A percentile compares a stretch with the other conserved stretches of the same genome.
Evolutionary conservation across 2,329 filamentous ascomycete species (phyloP).

Genomic region (Drechslera avenae): DNA sequence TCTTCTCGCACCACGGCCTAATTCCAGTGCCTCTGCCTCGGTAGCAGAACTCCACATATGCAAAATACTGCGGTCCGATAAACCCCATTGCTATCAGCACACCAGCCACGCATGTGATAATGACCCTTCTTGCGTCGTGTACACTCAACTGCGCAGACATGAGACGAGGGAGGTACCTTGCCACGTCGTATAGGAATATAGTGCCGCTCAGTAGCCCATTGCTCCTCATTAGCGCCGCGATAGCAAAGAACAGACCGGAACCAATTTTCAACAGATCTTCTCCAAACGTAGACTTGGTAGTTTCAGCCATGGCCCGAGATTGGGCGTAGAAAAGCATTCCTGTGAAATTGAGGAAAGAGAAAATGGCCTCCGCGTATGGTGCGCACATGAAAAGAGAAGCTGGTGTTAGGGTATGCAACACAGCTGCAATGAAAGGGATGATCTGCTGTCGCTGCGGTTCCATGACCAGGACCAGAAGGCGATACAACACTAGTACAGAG

Average conservation of each 20-base stretch:
- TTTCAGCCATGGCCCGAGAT: slow-evolving; percentile 25
- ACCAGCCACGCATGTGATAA: slow-evolving; percentile 69
- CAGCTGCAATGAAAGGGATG: slow-evolving; percentile 71
- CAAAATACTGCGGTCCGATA: slow-evolving; percentile 72
- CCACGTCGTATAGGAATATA: slow-evolving; percentile 64
- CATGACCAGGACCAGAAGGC: slow-evolving; percentile 63
- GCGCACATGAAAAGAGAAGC: slow-evolving; percentile 88
- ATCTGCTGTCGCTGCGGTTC: slow-evolving; percentile 36
- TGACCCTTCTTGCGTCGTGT: slow-evolving; percentile 57
- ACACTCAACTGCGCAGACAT: slow-evolving; percentile 44
- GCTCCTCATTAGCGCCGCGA: slow-evolving; percentile 75
- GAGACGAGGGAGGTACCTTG: slow-evolving; percentile 47
- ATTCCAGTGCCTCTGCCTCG: slow-evolving; percentile 8
- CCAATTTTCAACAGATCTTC: slow-evolving; percentile 57
- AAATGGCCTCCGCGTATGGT: slow-evolving; percentile 81
- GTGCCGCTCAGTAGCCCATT: slow-evolving; percentile 87
- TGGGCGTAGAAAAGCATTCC: slow-evolving; percentile 73
- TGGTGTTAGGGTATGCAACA: slow-evolving; percentile 81
- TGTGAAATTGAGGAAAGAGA: slow-evolving; percentile 75
- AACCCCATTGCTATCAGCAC: slow-evolving; percentile 70
- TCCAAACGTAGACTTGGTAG: slow-evolving; percentile 37
- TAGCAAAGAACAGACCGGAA: slow-evolving; percentile 71
- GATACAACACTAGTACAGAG: slow-evolving; percentile 74
- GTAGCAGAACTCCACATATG: slow-evolving; percentile 69
- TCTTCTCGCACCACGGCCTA: slow-evolving; percentile 74